A percentile compares a stretch with the other conserved stretches of the same genome.
Evolutionary conservation across 495 filamentous ascomycete genomes (phyloP).

Genomic region (Xylaria palmicola): DNA sequence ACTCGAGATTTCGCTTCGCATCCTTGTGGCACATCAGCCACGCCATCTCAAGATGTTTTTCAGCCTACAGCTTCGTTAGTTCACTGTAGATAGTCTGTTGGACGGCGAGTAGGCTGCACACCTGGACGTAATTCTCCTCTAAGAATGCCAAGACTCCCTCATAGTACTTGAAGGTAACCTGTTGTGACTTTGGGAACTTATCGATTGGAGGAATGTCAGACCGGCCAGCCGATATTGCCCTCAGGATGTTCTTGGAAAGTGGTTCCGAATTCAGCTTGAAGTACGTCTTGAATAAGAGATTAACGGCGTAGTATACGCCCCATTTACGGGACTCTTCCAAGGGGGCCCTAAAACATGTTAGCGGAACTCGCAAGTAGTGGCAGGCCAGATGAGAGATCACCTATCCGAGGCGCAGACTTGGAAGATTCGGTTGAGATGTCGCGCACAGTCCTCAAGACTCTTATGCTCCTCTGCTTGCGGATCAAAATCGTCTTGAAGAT

Average conservation of each 20-base stretch:
- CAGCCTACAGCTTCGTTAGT: constrained; percentile 55
- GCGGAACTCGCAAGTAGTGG: constrained; percentile 17
- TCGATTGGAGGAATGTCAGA: constrained; percentile 74
- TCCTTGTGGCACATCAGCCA: constrained; percentile 72
- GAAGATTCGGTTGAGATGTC: constrained; percentile 86
- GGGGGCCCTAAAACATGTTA: constrained; percentile 59
- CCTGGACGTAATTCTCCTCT: constrained; percentile 84
- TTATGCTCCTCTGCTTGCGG: constrained; percentile 69
- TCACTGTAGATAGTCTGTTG: not conserved
- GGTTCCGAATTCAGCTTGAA: constrained; percentile 89
- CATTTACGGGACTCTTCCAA: constrained; percentile 92
- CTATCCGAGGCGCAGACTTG: constrained; percentile 83
- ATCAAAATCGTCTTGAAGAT: constrained; percentile 75
- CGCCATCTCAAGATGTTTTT: constrained; percentile 74
- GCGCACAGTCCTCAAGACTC: constrained; percentile 83
- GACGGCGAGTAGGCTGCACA: constrained; percentile 28
- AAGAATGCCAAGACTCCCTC: constrained; percentile 85
- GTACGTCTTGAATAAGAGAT: constrained; percentile 95
- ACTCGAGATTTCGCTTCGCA: constrained; percentile 77
- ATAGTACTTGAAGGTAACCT: constrained; percentile 97
- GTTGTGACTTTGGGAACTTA: constrained; percentile 79
- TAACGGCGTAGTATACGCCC: constrained; percentile 91
- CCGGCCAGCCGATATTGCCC: constrained; percentile 67
- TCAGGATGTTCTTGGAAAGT: constrained; percentile 88
- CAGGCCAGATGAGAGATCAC: constrained; percentile 46